Percentiles rank a stretch among this genome's conserved stretches.
phyloP scores from a whole-genome alignment of 257 asterid genomes.

The Cinchona pubescens region DNA sequence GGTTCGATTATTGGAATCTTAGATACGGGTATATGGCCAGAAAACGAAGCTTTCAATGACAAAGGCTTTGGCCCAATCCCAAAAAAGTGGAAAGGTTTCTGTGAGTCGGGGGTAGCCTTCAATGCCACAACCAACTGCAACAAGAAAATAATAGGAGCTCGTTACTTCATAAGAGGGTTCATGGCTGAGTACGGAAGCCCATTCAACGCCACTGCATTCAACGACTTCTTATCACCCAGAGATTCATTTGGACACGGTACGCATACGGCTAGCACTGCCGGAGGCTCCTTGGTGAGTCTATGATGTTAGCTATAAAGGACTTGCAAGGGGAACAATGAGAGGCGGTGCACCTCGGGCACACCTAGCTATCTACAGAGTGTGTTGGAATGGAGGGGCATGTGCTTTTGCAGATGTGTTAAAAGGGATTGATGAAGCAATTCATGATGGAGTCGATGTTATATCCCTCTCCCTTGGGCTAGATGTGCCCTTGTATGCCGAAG shows the following conservation, averaged over 20 bases:
- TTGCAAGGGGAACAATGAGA: conserved; percentile 35
- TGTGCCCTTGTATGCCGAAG: conserved; percentile 5
- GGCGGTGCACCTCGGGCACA: conserved; percentile 55
- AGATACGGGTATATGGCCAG: conserved; percentile 52
- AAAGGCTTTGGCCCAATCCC: conserved; percentile 43
- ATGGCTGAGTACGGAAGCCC: conserved; percentile 14
- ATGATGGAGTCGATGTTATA: conserved; percentile 26
- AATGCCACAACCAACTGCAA: conserved; percentile 30
- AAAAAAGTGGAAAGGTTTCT: conserved; percentile 37
- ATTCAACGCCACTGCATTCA: conserved; percentile 17
- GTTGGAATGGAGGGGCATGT: conserved; percentile 25
- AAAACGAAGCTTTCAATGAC: conserved; percentile 29
- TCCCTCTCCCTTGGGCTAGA: conserved; percentile 11
- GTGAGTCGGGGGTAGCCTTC: conserved; percentile 26
- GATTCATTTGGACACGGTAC: conserved; percentile 46
- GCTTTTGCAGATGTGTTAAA: conserved; percentile 15
- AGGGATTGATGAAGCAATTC: conserved; percentile 27
- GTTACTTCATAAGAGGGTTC: conserved; percentile 37
- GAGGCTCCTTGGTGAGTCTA: conserved; percentile 36
- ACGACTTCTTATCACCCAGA: conserved; percentile 37
- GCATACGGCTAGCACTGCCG: conserved; percentile 46
- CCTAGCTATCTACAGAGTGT: conserved; percentile 44
- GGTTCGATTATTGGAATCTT: conserved; percentile 45
- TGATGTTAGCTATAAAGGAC: conserved; percentile 31
- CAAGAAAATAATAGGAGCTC: too few species aligned